Evolutionary conservation across 805 yeast species (phyloP), one percentile per base, ranked within the genome.

Genomic region (Kazachstania africana): DNA sequence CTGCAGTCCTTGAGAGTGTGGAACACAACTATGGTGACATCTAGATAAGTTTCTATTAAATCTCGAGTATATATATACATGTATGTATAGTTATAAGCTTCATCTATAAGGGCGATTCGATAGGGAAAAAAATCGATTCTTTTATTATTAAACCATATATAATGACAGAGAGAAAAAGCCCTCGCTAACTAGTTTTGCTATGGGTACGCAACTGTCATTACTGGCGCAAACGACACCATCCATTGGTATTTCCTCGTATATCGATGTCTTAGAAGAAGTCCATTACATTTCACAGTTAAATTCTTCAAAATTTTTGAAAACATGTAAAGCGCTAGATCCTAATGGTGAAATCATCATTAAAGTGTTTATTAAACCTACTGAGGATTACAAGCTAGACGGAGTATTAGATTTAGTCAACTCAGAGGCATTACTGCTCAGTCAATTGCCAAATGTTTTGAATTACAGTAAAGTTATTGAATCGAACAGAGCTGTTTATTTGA

Each of bases 151-250:
- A n/a, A n/a, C n/a, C n/a, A n/a, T n/a, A n/a, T n/a, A n/a, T n/a
- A n/a, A n/a, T n/a, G n/a, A n/a, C n/a, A n/a, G n/a, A n/a, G n/a
- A n/a, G n/a, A n/a, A n/a, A n/a, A n/a, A n/a, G n/a, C n/a, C n/a
- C n/a, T n/a, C n/a, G n/a, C n/a, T n/a, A n/a, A n/a, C n/a, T n/a
- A n/a, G n/a, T n/a, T n/a, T n/a, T n/a, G n/a, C n/a, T n/a, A 85
- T 87, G 96, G 96, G 95, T 12, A 83, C 82, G 10, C 81, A 80
- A 50, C 60, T 88, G 37, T 87, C 96, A 2, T 63, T 82, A 21
- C 59, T 84, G 51, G 82, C 95, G 8, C 95, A 95, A 9, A 75
- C 94, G 3, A 84, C 94, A 1, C 85, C 94, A 3, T 82, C 95
- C 1, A 82, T 88, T 45, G 95, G 94, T 5, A 67, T 85, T 2